These are phyloP conservation scores for Candida insectorum DNA, from an alignment of 805 yeast species.

Conservation along the genomic window DNA sequence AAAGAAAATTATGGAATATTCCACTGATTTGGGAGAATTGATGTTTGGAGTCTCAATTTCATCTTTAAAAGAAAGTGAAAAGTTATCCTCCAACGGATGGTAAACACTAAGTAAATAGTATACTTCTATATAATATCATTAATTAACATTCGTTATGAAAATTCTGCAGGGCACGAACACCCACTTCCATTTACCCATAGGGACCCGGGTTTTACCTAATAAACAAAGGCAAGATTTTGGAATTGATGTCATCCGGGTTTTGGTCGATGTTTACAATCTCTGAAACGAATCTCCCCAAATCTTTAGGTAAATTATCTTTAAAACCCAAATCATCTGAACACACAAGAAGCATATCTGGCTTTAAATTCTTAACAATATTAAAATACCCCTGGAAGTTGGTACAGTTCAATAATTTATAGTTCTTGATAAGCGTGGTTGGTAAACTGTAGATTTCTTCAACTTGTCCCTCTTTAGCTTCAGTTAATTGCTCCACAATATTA, in stretches of 20 bases:
- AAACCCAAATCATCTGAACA: slow-evolving; percentile 42
- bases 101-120: slow-evolving; percentile 17
- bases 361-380: slow-evolving; percentile 34
- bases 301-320: slow-evolving; percentile 21
- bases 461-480: slow-evolving; percentile 2
- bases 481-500: slow-evolving; percentile 14
- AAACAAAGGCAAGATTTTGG: slow-evolving; percentile 15
- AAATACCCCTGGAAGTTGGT: slow-evolving; percentile 39
- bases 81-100: slow-evolving; percentile 54
- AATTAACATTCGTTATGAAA: too few relatives aligned
- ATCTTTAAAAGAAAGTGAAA: slow-evolving; percentile 44
- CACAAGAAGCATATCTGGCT: slow-evolving; percentile 39
- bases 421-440: slow-evolving; percentile 22
- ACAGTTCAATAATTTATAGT: slow-evolving; percentile 39
- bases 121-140: too few relatives aligned
- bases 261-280: slow-evolving; percentile 25
- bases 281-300: slow-evolving; percentile 35
- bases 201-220: background rate
- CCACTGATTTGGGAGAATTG: slow-evolving; percentile 69
- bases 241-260: slow-evolving; percentile 14
- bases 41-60: slow-evolving; percentile 71
- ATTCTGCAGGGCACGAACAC: too few relatives aligned
- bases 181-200: too few relatives aligned
- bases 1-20: slow-evolving; percentile 54
- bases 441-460: slow-evolving; percentile 9